Conservation (phyloP, 768 basidiomycete genomes). For the Russula dissimulans region DNA sequence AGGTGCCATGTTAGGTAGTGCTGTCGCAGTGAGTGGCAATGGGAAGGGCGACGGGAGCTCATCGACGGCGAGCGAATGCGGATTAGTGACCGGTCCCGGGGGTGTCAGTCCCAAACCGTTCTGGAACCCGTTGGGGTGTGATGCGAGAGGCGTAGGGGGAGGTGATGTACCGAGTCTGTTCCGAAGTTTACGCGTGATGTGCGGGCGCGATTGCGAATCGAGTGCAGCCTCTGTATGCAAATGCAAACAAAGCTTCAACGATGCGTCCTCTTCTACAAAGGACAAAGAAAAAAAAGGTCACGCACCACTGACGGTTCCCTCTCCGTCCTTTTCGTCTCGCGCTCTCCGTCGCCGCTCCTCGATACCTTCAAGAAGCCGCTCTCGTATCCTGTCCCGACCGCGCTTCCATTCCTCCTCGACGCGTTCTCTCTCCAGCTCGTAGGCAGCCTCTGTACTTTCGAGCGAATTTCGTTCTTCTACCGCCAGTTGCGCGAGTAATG, state of each 20-base stretch:
- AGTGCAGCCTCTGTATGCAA: conserved; percentile 53
- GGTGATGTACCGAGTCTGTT: conserved; percentile 73
- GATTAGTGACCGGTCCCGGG: conserved; percentile 62
- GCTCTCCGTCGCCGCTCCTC: conserved; percentile 73
- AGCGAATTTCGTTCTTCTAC: conserved; percentile 61
- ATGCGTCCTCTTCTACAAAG: background rate
- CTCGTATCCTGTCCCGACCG: conserved; percentile 65
- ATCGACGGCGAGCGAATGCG: conserved; percentile 77
- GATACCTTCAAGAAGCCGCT: conserved; percentile 73
- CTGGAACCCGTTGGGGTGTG: conserved; percentile 27
- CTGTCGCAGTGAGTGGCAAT: conserved; percentile 53
- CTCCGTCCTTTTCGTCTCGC: conserved; percentile 83
- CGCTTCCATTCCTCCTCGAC: conserved; percentile 79
- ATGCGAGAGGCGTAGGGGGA: conserved; percentile 59
- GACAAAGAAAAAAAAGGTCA: conserved; percentile 7
- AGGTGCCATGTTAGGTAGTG: conserved; percentile 28
- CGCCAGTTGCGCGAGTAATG: conserved; percentile 55
- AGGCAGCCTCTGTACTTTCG: conserved; percentile 58
- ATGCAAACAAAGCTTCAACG: conserved; percentile 1
- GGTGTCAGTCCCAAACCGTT: conserved; percentile 33
- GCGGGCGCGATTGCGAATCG: conserved; percentile 68
- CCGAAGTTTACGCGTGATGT: conserved; percentile 76
- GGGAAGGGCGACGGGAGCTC: conserved; percentile 84
- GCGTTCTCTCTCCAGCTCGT: conserved; percentile 66
- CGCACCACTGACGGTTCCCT: conserved; percentile 65